These are phyloP conservation scores for Herpetomonas samuelpessoai DNA, from an alignment of 208 protist genomes.

Conservation along the genomic window DNA sequence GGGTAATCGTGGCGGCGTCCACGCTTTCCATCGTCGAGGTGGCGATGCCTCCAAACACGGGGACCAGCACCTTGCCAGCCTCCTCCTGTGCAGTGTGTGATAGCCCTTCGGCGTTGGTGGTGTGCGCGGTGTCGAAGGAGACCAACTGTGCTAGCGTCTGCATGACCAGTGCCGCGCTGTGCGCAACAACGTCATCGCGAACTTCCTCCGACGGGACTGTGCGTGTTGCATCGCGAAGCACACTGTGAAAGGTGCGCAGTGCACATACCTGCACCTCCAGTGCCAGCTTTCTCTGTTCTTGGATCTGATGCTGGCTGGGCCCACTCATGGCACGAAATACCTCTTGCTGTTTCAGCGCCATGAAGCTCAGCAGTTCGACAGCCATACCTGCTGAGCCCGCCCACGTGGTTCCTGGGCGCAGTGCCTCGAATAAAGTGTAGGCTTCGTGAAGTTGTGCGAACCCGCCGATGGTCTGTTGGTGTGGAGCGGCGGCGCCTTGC, in stretches of 20 bases:
- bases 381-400: slow-evolving; percentile 31
- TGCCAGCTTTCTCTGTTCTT: no score
- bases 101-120: neutral
- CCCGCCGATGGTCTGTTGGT: neutral
- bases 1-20: slow-evolving; percentile 14
- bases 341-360: slow-evolving; percentile 15
- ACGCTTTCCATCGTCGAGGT: slow-evolving; percentile 11
- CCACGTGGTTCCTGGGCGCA: slow-evolving; percentile 36
- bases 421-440: slow-evolving; percentile 28
- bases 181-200: neutral
- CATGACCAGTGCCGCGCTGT: neutral
- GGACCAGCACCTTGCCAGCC: neutral
- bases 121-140: neutral
- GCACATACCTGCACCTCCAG: neutral
- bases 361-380: slow-evolving; percentile 29
- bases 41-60: neutral
- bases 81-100: no score
- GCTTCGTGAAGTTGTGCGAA: slow-evolving; percentile 22
- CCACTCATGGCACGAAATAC: neutral
- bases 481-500: neutral
- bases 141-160: neutral
- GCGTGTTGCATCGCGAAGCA: neutral
- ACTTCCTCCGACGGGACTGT: neutral
- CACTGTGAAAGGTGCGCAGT: neutral
- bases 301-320: neutral